Conservation (phyloP, 306 rosid species). For the Quercus berberidifolia region DNA sequence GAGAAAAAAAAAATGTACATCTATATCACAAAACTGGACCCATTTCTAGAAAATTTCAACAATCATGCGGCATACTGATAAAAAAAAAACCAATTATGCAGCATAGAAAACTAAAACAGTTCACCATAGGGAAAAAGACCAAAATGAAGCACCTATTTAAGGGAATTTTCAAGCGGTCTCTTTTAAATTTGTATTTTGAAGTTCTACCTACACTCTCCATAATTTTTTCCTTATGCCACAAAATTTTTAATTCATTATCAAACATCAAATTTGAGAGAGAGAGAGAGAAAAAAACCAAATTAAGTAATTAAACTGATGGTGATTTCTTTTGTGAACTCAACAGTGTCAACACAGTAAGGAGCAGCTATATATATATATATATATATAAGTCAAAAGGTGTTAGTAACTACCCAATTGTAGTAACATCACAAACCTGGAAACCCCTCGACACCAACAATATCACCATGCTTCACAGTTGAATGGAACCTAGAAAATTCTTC, state of each 20-base stretch:
- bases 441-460: constrained; percentile 75
- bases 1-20: not conserved
- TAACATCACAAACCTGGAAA: constrained; percentile 67
- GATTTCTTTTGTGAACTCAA: not conserved
- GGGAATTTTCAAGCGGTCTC: not conserved
- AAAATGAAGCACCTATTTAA: not conserved
- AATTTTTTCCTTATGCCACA: not conserved
- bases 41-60: not conserved
- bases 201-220: not conserved
- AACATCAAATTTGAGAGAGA: no score
- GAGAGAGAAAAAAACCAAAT: no score
- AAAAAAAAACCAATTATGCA: no score
- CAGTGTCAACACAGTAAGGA: not conserved
- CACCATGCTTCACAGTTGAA: constrained; percentile 82
- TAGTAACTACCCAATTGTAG: not conserved
- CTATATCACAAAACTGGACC: not conserved
- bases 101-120: not conserved
- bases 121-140: not conserved
- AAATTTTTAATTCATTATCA: no score
- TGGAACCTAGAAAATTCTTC: constrained; percentile 66
- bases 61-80: not conserved
- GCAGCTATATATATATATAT: no score
- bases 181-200: not conserved
- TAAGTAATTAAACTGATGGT: not conserved
- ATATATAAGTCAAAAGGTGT: no score